Evolutionary conservation across 176 grass and related monocot genomes (phyloP), one percentile per base, ranked within the genome.

Genomic region (Oryza officinalis): DNA sequence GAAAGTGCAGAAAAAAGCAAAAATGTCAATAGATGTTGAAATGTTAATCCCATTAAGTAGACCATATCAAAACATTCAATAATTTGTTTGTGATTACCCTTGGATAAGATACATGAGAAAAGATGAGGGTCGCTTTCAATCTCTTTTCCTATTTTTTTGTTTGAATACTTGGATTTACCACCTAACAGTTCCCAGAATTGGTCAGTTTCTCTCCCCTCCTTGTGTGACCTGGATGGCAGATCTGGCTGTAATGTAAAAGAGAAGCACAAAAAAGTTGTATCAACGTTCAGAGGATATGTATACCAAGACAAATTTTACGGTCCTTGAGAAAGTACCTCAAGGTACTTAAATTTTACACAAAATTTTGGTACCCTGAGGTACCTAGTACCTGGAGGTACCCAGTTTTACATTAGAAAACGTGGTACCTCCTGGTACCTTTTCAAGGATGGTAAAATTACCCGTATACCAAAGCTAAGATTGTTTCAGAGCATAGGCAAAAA

Each of bases 101-200:
- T 90, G 27, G 71, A 72, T 38, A 99, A 72, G 77, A 83, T 87
- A 77, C 93, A 99, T 70, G 93, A 92, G 61, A 96, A 99, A 72
- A 99, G 89, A 85, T 65, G 93, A 25, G 96, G 91, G 23, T 99
- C 93, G 65, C 91, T 88, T 94, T 99, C 96, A 54, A 81, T 70
- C 64, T 96, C 93, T 87, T 79, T 94, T 83, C 40, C 89, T 54
- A 96, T 72, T 75, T 99, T 99, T 69, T 99, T 78, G 91, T 91
- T 96, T 0, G 86, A 80, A 74, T 99, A 96, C 86, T 96, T 92
- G 74, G 86, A 74, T 99, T 92, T 96, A 40, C 87, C 93, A 68
- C 93, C 96, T 44, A 99, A 79, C 41, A 99, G 47, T 81, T 83
- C 86, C 96, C 96, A 99, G 63, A 99, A 99, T 65, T 94, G 91